Evolutionary conservation across 169 alveolate genomes (phyloP).

Genomic region (Plasmodium berghei): DNA sequence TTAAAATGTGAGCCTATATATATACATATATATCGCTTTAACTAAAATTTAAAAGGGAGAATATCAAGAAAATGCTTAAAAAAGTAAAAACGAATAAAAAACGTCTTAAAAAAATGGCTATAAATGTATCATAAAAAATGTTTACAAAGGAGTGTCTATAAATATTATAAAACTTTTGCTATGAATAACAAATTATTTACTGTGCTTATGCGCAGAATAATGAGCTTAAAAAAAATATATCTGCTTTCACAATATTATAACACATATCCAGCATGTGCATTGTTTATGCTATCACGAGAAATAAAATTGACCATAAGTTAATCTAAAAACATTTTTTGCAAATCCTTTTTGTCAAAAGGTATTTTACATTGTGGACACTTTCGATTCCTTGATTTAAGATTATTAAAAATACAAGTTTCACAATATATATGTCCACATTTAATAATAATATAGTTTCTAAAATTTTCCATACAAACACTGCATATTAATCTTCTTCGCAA

Average conservation of each 20-base stretch:
- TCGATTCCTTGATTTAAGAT: slow-evolving; percentile 82
- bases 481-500: slow-evolving; percentile 85
- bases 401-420: slow-evolving; percentile 78
- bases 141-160: too few species aligned
- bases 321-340: slow-evolving; percentile 78
- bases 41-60: too few species aligned
- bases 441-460: slow-evolving; percentile 83
- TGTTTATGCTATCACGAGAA: not conserved
- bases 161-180: too few species aligned
- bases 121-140: too few species aligned
- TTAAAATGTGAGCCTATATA: too few species aligned
- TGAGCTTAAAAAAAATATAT: not conserved
- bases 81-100: too few species aligned
- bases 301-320: not conserved
- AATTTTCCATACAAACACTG: slow-evolving; percentile 87
- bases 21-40: too few species aligned
- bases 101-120: too few species aligned
- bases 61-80: too few species aligned
- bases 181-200: too few species aligned
- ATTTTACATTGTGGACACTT: slow-evolving; percentile 87
- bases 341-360: slow-evolving; percentile 83
- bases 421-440: slow-evolving; percentile 90
- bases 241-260: too few species aligned
- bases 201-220: not conserved
- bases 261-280: too few species aligned